Evolutionary conservation across 2,329 filamentous ascomycete genomes (phyloP), one percentile per base, ranked within the genome.

Genomic region (Aspergillus caelatus): DNA sequence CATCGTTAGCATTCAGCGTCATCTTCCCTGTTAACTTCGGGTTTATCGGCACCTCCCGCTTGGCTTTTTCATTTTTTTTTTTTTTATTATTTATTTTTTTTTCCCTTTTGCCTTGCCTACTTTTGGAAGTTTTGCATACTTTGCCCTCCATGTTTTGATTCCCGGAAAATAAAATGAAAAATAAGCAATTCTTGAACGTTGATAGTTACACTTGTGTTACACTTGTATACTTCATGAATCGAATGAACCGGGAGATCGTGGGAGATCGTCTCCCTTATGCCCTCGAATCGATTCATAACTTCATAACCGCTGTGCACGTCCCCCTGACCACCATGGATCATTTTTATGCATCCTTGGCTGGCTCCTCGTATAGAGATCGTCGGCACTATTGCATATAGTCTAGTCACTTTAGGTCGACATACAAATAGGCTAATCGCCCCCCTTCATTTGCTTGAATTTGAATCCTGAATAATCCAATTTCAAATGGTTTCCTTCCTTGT

Each of bases 31-130:
- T 30, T 46, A 32, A 34, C 46, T 53, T 62, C 65, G 62, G 65
- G 21, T 65, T 58, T 26, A 62, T 62, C 60, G 64, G 60, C 62
- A 66, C 56, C 64, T 58, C 58, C 61, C 61, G 61, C n/a, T 53
- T 43, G 46, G 12, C 19, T 19, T 59, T 36, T 45, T 58, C 26
- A 39, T 46, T 45, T 28, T 61, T 30, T 19, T 53, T 46, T 41
- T 50, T 34, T 43, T 32, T 46, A 32, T 53, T 43, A 48, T 53
- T 14, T 46, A 30, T 11, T 26, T 41, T 23, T 52, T 52, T 34
- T 36, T 16, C 28, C 7, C 23, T 9, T 23, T 36, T 41, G 39
- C 39, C 16, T 41, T 41, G 19, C 39, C 16, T 41, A n/a, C 16
- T 41, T 41, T n/a, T 41, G 16, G 5, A 8, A 9, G 19, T 9